Evolutionary conservation across 1,284 basidiomycete species (phyloP), one percentile per base, ranked within the genome.

Genomic region (Cutaneotrichosporon sp.): DNA sequence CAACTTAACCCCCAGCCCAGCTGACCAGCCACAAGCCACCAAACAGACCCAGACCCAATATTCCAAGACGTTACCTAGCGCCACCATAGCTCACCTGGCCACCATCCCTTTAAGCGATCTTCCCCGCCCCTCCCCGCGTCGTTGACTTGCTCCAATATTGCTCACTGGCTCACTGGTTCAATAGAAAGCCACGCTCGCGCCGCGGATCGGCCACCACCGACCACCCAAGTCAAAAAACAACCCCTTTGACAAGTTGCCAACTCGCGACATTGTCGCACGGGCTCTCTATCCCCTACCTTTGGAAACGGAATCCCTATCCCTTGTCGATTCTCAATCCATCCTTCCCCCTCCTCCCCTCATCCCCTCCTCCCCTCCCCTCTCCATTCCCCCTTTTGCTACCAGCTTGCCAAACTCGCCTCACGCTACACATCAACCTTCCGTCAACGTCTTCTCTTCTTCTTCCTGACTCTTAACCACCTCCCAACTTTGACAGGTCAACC

Each of bases 401-500:
- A 40, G 9, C 11, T 10, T 16, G 36, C 36, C 38, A 40, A 1
- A 11, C 38, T 40, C 38, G 38, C 38, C 38, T 14, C 38, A 16
- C 38, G 42, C 42, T 46, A 8, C 42, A 16, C 42, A n/a, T n/a
- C 42, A n/a, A 16, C 42, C 42, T 46, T 46, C 18, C 42, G 42
- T 9, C 42, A n/a, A 18, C 42, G 18, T 46, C 42, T 46, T 31
- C 26, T 14, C 26, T 31, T 52, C 51, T 53, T 53, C 31, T 8
- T 53, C 51, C 34, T 53, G 22, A 53, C 51, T 53, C 51, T 53
- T 53, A 32, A 53, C 22, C 9, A 16, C 14, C 30, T n/a, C 16
- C 7, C 21, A 22, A n/a, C 53, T 22, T 56, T 32, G n/a, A 34
- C 34, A 34, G 52, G 32, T n/a, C 32, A 13, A 22, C 32, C 49